Base-by-base conservation (phyloP, 1,139 yeast genomes). In the Lizanozyma gosingica region DNA sequence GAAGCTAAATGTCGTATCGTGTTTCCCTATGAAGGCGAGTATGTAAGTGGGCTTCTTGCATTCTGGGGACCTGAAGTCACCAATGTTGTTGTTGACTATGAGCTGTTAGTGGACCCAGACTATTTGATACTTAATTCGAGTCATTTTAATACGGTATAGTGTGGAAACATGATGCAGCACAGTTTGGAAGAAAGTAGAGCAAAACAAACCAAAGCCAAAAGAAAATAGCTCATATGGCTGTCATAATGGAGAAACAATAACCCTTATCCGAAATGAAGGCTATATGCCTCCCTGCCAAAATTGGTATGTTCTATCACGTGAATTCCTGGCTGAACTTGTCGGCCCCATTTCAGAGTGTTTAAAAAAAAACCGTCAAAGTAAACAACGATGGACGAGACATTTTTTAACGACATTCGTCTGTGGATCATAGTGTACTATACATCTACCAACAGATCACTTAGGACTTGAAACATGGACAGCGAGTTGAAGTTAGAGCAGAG, bases 11-110 rank as follows among this genome's bases (percentile, higher is more conserved):
- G 81, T 35, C 62, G 82, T 41, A 68, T 79, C 2, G 52, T 80
- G 1, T 67, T 71, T 43, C 60, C 73, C 4, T 61, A 63, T 37
- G 58, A 59, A 11, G 57, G 64, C 4, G 78, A 73, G 0, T 65
- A 65, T 38, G 51, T 65, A 17, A 73, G 78, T 44, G 90, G 85
- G 0, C 56, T 81, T 4, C 46, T 76, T 17, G 83, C 76, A 29
- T 67, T 79, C 39, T 79, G 82, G 77, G 88, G 87, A 1, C 63
- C 62, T 60, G 68, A 8, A 49, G 42, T 51, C n/a, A 47, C 53
- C 4, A 36, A 37, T 14, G 40, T 39, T 4, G 43, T 40, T 4
- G 35, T 40, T 11, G 43, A 42, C 36, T 42, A 42, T 33, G 15
- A 22, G 29, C 29, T 22, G 29, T 22, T 22, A 6, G 29, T 22